Conservation (phyloP, 768 basidiomycete genomes). For the Xerocomellus chrysenteron region DNA sequence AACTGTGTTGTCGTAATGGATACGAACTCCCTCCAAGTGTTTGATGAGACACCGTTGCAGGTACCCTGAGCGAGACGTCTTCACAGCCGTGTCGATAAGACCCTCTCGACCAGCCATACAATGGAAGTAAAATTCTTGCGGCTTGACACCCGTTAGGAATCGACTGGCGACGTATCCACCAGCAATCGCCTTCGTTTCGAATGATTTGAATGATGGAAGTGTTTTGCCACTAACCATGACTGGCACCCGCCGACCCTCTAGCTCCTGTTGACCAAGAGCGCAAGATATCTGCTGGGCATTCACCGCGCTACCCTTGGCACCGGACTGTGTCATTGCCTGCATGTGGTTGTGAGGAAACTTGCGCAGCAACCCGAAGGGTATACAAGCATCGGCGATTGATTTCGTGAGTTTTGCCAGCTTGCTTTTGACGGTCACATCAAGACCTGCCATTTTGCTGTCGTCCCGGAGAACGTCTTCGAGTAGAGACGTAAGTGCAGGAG, state of each 20-base stretch:
- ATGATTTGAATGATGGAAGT: slow-evolving; percentile 92
- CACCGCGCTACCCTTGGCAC: slow-evolving; percentile 96
- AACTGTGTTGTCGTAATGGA: slow-evolving; percentile 98
- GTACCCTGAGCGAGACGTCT: slow-evolving; percentile 97
- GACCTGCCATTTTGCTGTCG: slow-evolving; percentile 95
- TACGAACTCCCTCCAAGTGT: slow-evolving; percentile 93
- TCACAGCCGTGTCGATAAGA: slow-evolving; percentile 98
- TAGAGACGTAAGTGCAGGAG: slow-evolving; percentile 56
- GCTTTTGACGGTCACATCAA: slow-evolving; percentile 89
- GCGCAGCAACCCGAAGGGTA: slow-evolving; percentile 85
- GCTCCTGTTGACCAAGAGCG: slow-evolving; percentile 92
- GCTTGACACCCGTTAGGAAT: slow-evolving; percentile 96
- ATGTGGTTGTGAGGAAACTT: slow-evolving; percentile 98
- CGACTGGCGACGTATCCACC: slow-evolving; percentile 98
- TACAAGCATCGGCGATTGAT: slow-evolving; percentile 82
- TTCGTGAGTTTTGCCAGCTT: slow-evolving; percentile 85
- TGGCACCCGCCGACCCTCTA: slow-evolving; percentile 97
- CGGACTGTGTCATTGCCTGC: slow-evolving; percentile 98
- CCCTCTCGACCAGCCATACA: slow-evolving; percentile 99
- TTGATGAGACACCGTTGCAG: slow-evolving; percentile 98
- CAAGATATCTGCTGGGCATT: slow-evolving; percentile 99
- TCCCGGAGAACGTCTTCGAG: slow-evolving; percentile 93
- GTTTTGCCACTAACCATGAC: slow-evolving; percentile 99
- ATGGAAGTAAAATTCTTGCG: slow-evolving; percentile 99
- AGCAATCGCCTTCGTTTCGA: slow-evolving; percentile 97